Conservation (phyloP, 345 rosid genomes). For the Salix arbutifolia region DNA sequence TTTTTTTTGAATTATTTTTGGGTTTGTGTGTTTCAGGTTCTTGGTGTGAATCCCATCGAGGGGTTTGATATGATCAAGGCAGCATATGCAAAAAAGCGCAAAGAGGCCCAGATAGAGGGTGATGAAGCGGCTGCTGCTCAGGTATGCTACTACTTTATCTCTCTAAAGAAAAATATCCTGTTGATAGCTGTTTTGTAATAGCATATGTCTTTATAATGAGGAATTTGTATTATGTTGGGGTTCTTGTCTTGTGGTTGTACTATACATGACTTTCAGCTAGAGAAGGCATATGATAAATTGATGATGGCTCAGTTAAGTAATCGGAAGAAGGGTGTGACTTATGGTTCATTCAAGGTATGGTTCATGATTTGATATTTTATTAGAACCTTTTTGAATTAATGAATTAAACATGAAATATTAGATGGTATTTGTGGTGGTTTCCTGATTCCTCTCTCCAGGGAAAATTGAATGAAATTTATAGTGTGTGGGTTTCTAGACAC, state of each 20-base stretch:
- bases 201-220: not conserved
- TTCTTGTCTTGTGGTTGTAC: conserved; percentile 9
- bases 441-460: not conserved
- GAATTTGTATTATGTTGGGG: conserved; percentile 6
- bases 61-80: conserved; percentile 77
- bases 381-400: conserved; percentile 2
- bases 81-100: conserved; percentile 61
- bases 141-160: conserved; percentile 39
- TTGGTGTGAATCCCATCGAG: conserved; percentile 80
- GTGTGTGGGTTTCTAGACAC: not conserved
- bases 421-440: not conserved
- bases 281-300: conserved; percentile 95
- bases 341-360: conserved; percentile 74
- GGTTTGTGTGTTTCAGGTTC: conserved; percentile 47
- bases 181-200: not conserved
- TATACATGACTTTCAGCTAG: conserved; percentile 52
- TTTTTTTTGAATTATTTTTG: not conserved
- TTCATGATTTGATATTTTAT: not conserved
- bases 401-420: not conserved
- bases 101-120: conserved; percentile 76
- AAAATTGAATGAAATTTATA: too few relatives aligned
- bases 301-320: conserved; percentile 79
- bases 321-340: conserved; percentile 80
- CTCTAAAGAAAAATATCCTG: not conserved
- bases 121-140: conserved; percentile 76